Evolutionary conservation across 345 rosid genomes (phyloP), one percentile per base, ranked within the genome.

Genomic region (Euclidium syriacum): DNA sequence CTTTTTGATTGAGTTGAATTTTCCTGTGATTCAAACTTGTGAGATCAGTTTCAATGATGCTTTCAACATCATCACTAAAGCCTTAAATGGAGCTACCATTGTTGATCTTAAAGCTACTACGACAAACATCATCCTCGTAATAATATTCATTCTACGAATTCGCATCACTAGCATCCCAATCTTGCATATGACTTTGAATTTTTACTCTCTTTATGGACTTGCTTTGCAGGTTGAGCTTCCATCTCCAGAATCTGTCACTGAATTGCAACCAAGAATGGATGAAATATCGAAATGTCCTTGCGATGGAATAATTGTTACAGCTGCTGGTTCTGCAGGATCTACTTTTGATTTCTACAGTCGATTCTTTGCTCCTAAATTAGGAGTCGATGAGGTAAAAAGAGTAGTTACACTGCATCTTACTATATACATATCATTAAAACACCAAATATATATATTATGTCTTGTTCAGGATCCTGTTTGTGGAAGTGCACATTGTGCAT

Each of bases 401-500:
- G 52, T 48, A 55, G 64, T n/a, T n/a, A n/a, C n/a, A n/a, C 32
- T 63, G 30, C n/a, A n/a, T n/a, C n/a, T n/a, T n/a, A n/a, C n/a
- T 30, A 3, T 59, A 26, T 23, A n/a, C n/a, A n/a, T n/a, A 16
- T 26, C 18, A 18, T 7, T 39, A 40, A 60, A 68, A 26, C 6
- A 32, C 43, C 11, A 30, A 48, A 39, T n/a, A n/a, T n/a, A n/a
- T n/a, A n/a, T n/a, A n/a, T n/a, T n/a, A n/a, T n/a, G n/a, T n/a
- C 3, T 9, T 41, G 17, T 56, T 40, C 77, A 91, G 98, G 96
- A 88, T 71, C 94, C 92, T 43, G 90, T 86, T 18, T 72, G 80
- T 51, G 92, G 98, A 27, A 80, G 89, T 65, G 95, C 95, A 12
- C 82, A 86, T 57, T 88, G 98, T 76, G 79, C 86, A 25, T 60